These are phyloP conservation scores for Kuraishia piskuri DNA, from an alignment of 805 yeast species.

Conservation along the genomic window DNA sequence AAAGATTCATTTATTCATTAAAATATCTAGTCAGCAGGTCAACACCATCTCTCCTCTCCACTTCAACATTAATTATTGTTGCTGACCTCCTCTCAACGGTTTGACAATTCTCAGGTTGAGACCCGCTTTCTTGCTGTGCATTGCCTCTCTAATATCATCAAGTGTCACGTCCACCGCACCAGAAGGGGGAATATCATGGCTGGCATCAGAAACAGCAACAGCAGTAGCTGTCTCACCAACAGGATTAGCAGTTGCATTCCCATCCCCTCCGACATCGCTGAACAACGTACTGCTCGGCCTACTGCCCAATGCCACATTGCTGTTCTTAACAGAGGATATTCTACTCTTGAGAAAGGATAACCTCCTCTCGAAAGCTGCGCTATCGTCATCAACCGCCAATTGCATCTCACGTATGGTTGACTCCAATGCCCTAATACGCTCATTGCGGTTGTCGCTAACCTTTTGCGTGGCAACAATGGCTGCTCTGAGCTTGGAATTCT, in stretches of 20 bases:
- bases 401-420: slow-evolving; percentile 41
- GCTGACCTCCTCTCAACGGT: slow-evolving; percentile 41
- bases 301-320: not conserved
- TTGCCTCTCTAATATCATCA: not conserved
- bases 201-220: too few relatives aligned
- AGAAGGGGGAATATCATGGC: not conserved
- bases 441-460: slow-evolving; percentile 48
- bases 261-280: not conserved
- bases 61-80: not conserved
- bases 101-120: slow-evolving; percentile 52
- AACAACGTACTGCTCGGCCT: not conserved
- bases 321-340: slow-evolving; percentile 15
- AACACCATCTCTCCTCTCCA: not conserved
- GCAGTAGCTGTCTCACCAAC: too few relatives aligned
- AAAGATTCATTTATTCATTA: not conserved
- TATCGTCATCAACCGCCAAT: slow-evolving; percentile 35
- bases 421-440: slow-evolving; percentile 48
- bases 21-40: not conserved
- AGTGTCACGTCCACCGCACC: not conserved
- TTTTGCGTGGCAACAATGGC: slow-evolving; percentile 48
- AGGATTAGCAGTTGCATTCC: not conserved
- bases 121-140: slow-evolving; percentile 27
- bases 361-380: slow-evolving; percentile 38
- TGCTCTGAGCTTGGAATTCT: slow-evolving; percentile 46
- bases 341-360: slow-evolving; percentile 20